Conservation (phyloP, 2,329 filamentous ascomycete genomes). For the Chaetothyriales sp. region DNA sequence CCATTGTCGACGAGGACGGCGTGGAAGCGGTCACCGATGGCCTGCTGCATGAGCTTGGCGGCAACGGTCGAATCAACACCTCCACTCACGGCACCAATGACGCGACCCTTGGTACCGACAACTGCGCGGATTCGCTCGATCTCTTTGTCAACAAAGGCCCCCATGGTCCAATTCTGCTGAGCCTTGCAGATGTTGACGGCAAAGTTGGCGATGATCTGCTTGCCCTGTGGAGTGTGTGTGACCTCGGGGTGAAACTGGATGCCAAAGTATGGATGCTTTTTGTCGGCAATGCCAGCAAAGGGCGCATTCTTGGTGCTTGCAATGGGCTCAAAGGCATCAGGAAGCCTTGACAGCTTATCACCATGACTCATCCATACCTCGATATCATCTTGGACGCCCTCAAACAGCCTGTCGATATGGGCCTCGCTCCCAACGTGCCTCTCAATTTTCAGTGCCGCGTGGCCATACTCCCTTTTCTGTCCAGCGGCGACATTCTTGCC, state of each 20-base stretch:
- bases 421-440: slow-evolving; percentile 39
- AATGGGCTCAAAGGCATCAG: slow-evolving; percentile 58
- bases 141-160: slow-evolving; percentile 66
- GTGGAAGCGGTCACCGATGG: slow-evolving; percentile 74
- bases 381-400: slow-evolving; percentile 55
- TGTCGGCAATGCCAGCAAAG: slow-evolving; percentile 57
- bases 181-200: slow-evolving; percentile 69
- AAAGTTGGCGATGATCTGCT: slow-evolving; percentile 66
- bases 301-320: slow-evolving; percentile 63
- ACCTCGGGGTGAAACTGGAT: slow-evolving; percentile 89
- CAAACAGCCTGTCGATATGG: slow-evolving; percentile 67
- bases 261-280: slow-evolving; percentile 54
- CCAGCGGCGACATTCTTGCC: slow-evolving; percentile 56
- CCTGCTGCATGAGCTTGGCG: slow-evolving; percentile 71
- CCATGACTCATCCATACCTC: slow-evolving; percentile 79
- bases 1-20: slow-evolving; percentile 79
- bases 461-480: slow-evolving; percentile 56
- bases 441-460: slow-evolving; percentile 51
- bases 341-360: slow-evolving; percentile 67
- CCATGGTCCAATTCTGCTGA: slow-evolving; percentile 70
- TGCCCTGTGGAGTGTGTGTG: slow-evolving; percentile 57
- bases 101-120: slow-evolving; percentile 69
- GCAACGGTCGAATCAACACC: slow-evolving; percentile 86
- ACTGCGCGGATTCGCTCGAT: slow-evolving; percentile 66
- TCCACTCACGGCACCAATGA: slow-evolving; percentile 65